Evolutionary conservation across 2,329 filamentous ascomycete species (phyloP), one percentile per base, ranked within the genome.

Genomic region (Leptosphaerulina australis): DNA sequence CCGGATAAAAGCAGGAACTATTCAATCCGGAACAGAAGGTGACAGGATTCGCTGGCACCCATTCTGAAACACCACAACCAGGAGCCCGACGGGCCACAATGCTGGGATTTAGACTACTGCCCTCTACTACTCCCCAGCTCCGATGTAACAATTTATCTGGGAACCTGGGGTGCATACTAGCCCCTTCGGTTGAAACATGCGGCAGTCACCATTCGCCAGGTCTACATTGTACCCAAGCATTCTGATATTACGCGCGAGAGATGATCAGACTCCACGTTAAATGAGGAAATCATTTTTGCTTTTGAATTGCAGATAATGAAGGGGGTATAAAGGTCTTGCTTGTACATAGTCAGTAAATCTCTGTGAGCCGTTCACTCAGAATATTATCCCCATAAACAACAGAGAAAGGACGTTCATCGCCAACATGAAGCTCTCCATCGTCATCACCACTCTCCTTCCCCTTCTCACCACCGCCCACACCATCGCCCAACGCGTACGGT

Each of bases 401-500:
- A 39, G 4, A 11, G 6, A 10, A 5, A 5, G 4, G 11, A 22
- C 5, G 21, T 29, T 24, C 5, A 28, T 8, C 33, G 12, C 14
- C 60, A 60, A 9, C 22, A 72, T 72, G 69, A 72, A 61, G 61
- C 55, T 69, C 56, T 40, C 66, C 59, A 44, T 60, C 18, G 44
- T 54, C 20, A 50, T 63, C 26, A 40, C 62, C 28, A 56, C 66
- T 14, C 53, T 69, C 21, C 61, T 72, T 7, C 67, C 71, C 40
- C 61, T 63, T 30, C 64, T 72, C 21, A 55, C 64, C 31, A 65
- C 70, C 7, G 74, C 71, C 28, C 77, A 79, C 54, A 63, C 70
- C 39, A 77, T 79, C 59, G 77, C 77, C 55, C 76, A 79, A 58
- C 70, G 71, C 20, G 71, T 83, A 37, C 53, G 50, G 56, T 62